phyloP scores from a whole-genome alignment of 257 asterid species.

The Solanum acaule region DNA sequence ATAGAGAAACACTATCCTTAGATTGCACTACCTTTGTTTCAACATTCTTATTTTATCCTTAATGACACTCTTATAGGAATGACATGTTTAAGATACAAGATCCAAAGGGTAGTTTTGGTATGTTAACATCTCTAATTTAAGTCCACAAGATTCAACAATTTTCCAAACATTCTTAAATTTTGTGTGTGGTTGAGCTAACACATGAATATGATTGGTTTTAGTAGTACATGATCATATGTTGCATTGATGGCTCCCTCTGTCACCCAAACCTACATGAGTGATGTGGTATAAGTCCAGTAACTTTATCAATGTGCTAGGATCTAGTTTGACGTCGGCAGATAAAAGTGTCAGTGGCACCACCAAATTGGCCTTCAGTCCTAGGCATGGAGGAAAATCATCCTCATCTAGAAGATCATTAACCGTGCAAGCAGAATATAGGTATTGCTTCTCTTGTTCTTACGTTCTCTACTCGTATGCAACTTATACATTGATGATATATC shows the following conservation, averaged over 20 bases:
- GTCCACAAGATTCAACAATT: background rate
- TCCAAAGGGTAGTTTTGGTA: background rate
- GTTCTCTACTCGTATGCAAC: background rate
- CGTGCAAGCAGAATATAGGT: constrained; percentile 58
- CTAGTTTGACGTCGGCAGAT: constrained; percentile 28
- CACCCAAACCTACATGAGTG: background rate
- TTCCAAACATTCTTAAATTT: background rate
- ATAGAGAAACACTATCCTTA: background rate
- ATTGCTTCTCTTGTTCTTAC: background rate
- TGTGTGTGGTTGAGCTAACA: background rate
- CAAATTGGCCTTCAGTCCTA: constrained; percentile 32
- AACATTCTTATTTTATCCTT: background rate
- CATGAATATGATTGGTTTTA: background rate
- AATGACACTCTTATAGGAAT: background rate
- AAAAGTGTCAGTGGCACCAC: constrained; percentile 27
- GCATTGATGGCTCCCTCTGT: background rate
- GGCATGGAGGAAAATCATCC: constrained; percentile 23
- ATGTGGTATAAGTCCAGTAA: background rate
- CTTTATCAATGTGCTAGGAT: constrained; percentile 16
- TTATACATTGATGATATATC: background rate
- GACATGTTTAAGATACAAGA: background rate
- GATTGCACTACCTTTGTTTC: background rate
- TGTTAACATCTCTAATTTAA: background rate
- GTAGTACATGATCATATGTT: background rate
- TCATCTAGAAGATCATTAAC: constrained; percentile 25